A percentile compares a stretch with the other conserved stretches of the same genome.
These are phyloP conservation scores for Imleria badia DNA, from an alignment of 768 basidiomycete species.

Conservation along the genomic window DNA sequence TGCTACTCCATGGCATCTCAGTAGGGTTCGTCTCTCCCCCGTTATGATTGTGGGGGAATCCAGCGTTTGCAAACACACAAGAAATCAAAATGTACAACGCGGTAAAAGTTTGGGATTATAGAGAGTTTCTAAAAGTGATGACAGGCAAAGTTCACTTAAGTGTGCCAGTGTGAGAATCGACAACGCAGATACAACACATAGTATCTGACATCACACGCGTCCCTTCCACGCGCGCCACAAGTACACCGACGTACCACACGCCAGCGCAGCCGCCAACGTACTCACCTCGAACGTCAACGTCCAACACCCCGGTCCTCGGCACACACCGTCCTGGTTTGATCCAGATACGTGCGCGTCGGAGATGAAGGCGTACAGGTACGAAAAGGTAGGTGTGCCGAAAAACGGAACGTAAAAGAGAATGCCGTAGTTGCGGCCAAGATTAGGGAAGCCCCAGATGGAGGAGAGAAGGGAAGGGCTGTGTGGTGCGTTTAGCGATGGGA, in stretches of 20 bases:
- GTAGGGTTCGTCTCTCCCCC: too few relatives aligned
- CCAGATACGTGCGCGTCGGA: slow-evolving; percentile 48
- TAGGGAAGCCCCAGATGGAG: slow-evolving; percentile 67
- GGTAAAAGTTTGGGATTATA: too few relatives aligned
- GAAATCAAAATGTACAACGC: too few relatives aligned
- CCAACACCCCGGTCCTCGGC: slow-evolving; percentile 66
- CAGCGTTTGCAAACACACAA: too few relatives aligned
- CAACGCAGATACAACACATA: background rate
- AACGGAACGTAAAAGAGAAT: slow-evolving; percentile 74
- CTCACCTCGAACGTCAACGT: slow-evolving; percentile 59
- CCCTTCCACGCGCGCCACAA: slow-evolving; percentile 69
- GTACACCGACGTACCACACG: slow-evolving; percentile 44
- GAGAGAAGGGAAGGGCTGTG: slow-evolving; percentile 61
- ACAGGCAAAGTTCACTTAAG: too few relatives aligned
- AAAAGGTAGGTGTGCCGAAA: slow-evolving; percentile 71
- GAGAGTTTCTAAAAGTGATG: too few relatives aligned
- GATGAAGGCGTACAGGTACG: slow-evolving; percentile 76
- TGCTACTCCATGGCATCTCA: too few relatives aligned
- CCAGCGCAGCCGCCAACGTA: slow-evolving; percentile 40
- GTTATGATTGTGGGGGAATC: too few relatives aligned
- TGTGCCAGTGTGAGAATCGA: too few relatives aligned
- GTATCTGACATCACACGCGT: slow-evolving; percentile 40
- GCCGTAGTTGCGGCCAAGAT: slow-evolving; percentile 77
- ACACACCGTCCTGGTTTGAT: slow-evolving; percentile 32
- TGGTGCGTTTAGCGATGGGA: background rate